Conservation (phyloP, 768 basidiomycete genomes). For the Pleurotus cornucopiae region DNA sequence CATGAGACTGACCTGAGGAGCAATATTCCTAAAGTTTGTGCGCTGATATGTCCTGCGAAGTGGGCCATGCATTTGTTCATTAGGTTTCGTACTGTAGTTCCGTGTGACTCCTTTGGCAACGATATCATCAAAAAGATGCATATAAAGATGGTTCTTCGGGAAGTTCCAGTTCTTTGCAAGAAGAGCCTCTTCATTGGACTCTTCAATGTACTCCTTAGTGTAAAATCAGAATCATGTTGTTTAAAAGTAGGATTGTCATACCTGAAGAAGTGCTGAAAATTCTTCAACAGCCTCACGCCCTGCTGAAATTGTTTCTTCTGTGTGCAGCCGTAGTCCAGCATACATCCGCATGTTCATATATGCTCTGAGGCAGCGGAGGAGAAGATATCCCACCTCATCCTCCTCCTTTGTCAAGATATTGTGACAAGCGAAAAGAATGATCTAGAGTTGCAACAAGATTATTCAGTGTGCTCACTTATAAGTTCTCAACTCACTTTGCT, state of each 20-base stretch:
- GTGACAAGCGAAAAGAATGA: slow-evolving; percentile 23
- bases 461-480: background rate
- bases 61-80: slow-evolving; percentile 25
- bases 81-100: slow-evolving; percentile 27
- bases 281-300: slow-evolving; percentile 13
- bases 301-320: slow-evolving; percentile 17
- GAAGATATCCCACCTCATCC: slow-evolving; percentile 15
- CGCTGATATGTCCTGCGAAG: slow-evolving; percentile 22
- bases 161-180: slow-evolving; percentile 26
- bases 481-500: background rate
- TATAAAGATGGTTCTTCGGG: slow-evolving; percentile 28
- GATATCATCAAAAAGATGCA: slow-evolving; percentile 29
- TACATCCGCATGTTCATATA: slow-evolving; percentile 27
- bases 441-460: slow-evolving; percentile 8
- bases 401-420: slow-evolving; percentile 14
- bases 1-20: slow-evolving; percentile 20
- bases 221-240: background rate
- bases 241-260: background rate
- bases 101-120: slow-evolving; percentile 21
- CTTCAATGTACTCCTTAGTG: background rate
- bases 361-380: slow-evolving; percentile 23
- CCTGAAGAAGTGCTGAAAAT: slow-evolving; percentile 18
- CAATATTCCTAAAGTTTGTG: slow-evolving; percentile 30
- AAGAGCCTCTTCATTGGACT: background rate
- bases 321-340: slow-evolving; percentile 25